Evolutionary conservation across 2,329 filamentous ascomycete species (phyloP).

Genomic region (Cadophora malorum): DNA sequence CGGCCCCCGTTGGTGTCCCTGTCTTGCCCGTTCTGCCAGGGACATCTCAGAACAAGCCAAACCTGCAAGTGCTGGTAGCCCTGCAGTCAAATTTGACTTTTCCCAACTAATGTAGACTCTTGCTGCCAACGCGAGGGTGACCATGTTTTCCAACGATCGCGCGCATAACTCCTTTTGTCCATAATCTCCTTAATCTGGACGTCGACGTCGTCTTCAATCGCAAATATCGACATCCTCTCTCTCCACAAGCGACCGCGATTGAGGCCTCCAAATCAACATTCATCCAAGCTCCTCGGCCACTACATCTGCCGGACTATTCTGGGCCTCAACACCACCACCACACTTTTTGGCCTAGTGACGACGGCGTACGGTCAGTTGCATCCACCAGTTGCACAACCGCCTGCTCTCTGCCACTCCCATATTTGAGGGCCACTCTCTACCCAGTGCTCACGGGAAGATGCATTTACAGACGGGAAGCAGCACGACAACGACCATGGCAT

Average conservation of each 20-base stretch:
- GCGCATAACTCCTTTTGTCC: constrained; percentile 10
- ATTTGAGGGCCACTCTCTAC: constrained; percentile 17
- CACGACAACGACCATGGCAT: constrained; percentile 44
- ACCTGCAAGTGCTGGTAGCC: not conserved
- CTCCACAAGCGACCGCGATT: not conserved
- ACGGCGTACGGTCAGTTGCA: constrained; percentile 12
- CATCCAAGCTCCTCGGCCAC: not conserved
- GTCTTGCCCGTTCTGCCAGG: not conserved
- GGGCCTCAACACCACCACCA: constrained; percentile 13
- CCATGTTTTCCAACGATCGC: not conserved
- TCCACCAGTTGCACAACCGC: constrained; percentile 16
- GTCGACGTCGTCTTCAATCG: constrained; percentile 8
- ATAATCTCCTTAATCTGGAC: constrained; percentile 8
- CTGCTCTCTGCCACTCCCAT: constrained; percentile 11
- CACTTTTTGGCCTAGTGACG: constrained; percentile 2
- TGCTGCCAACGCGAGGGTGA: constrained; percentile 1
- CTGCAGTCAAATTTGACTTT: constrained; percentile 14
- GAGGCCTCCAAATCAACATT: constrained; percentile 1
- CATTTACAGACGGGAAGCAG: constrained; percentile 37
- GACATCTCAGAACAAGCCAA: not conserved
- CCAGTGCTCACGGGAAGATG: constrained; percentile 37
- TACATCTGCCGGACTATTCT: constrained; percentile 15
- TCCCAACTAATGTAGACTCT: constrained; percentile 8
- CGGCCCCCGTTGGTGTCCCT: not conserved
- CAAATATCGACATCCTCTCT: not conserved